These are phyloP conservation scores for Naganishia friedmannii DNA, from an alignment of 768 basidiomycete species.

Conservation along the genomic window DNA sequence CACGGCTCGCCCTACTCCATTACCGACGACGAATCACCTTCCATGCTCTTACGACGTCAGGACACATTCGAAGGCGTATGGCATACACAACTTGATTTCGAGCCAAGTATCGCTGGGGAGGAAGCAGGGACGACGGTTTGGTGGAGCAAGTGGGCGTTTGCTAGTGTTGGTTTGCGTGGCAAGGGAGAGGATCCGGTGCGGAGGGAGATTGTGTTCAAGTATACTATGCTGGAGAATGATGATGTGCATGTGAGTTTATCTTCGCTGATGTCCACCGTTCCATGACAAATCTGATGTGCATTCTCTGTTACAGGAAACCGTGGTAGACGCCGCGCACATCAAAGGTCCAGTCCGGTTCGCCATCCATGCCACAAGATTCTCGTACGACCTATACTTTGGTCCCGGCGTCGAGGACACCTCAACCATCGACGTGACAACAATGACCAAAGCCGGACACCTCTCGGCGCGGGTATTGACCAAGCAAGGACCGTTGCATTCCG, in stretches of 20 bases:
- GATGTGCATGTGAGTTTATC: slow-evolving; percentile 20
- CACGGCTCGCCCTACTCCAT: slow-evolving; percentile 31
- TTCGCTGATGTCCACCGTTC: too few relatives aligned
- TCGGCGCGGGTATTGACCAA: slow-evolving; percentile 14
- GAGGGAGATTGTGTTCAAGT: slow-evolving; percentile 27
- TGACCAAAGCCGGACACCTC: slow-evolving; percentile 19
- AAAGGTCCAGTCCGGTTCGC: slow-evolving; percentile 15
- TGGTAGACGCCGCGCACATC: not conserved
- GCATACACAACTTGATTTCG: slow-evolving; percentile 21
- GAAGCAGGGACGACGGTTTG: slow-evolving; percentile 34
- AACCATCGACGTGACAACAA: not conserved
- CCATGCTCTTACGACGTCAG: slow-evolving; percentile 34
- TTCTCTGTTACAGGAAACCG: slow-evolving; percentile 5
- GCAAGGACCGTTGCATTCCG: slow-evolving; percentile 28
- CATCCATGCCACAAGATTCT: slow-evolving; percentile 12
- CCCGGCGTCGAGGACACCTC: not conserved
- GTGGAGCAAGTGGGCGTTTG: slow-evolving; percentile 32
- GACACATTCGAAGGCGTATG: slow-evolving; percentile 31
- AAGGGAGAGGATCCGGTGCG: not conserved
- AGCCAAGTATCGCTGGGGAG: slow-evolving; percentile 21
- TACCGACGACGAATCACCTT: slow-evolving; percentile 27
- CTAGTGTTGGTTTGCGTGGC: slow-evolving; percentile 30
- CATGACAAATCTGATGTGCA: not conserved
- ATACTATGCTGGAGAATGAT: slow-evolving; percentile 19
- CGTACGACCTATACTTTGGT: slow-evolving; percentile 20